phyloP scores from a whole-genome alignment of 192 early-diverging fungal species.

The Phycomyces nitens region DNA sequence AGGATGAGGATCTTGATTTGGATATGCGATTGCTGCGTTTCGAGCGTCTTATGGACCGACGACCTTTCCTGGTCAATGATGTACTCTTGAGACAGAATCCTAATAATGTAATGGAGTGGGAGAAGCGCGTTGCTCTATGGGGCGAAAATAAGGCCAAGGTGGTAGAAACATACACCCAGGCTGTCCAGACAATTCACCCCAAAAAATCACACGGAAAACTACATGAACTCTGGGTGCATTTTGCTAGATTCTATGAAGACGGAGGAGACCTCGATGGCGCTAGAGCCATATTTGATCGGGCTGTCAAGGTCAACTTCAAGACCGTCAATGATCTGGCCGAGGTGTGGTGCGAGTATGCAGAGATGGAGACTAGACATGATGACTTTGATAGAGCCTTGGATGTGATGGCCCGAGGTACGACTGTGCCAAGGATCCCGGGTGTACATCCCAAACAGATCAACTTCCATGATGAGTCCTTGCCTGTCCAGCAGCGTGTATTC shows the following conservation, averaged over 20 bases:
- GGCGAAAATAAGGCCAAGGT: constrained; percentile 54
- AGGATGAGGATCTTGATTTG: constrained; percentile 59
- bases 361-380: constrained; percentile 72
- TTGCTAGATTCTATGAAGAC: constrained; percentile 77
- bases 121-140: constrained; percentile 77
- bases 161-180: constrained; percentile 72
- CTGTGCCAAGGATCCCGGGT: constrained; percentile 50
- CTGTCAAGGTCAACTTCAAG: constrained; percentile 75
- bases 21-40: constrained; percentile 85
- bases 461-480: constrained; percentile 76
- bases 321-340: constrained; percentile 82
- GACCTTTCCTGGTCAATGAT: constrained; percentile 91
- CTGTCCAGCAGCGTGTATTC: constrained; percentile 79
- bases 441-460: constrained; percentile 49
- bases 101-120: constrained; percentile 89
- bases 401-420: constrained; percentile 82
- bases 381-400: constrained; percentile 69
- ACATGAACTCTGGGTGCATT: constrained; percentile 78
- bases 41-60: constrained; percentile 87
- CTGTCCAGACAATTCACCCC: constrained; percentile 68
- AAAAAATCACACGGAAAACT: constrained; percentile 78
- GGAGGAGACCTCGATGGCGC: constrained; percentile 58
- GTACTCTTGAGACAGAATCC: constrained; percentile 89
- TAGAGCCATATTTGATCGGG: constrained; percentile 79
- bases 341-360: constrained; percentile 89